These are phyloP conservation scores for Nigrospora osmanthi DNA, from an alignment of 2,329 filamentous ascomycete species.

Conservation along the genomic window DNA sequence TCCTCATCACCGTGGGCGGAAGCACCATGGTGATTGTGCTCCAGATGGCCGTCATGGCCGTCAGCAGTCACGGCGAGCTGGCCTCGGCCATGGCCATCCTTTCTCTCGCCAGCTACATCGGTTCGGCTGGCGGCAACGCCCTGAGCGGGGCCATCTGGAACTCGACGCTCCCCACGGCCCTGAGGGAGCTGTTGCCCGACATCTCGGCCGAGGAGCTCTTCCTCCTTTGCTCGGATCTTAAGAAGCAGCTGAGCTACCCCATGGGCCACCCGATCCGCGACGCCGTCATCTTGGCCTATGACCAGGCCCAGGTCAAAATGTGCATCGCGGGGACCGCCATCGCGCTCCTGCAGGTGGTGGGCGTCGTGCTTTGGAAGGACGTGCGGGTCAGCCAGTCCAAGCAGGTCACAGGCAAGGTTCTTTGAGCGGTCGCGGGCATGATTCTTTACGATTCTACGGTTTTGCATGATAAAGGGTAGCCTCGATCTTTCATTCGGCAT, in stretches of 20 bases:
- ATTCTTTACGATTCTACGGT: neutral
- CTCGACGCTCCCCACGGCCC: constrained; percentile 23
- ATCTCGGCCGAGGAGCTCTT: constrained; percentile 14
- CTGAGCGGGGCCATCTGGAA: constrained; percentile 37
- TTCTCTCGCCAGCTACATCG: constrained; percentile 25
- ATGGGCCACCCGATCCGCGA: constrained; percentile 21
- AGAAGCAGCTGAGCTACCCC: constrained; percentile 24
- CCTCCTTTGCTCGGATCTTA: constrained; percentile 21
- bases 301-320: constrained; percentile 26
- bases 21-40: constrained; percentile 49
- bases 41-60: constrained; percentile 53
- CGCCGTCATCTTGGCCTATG: constrained; percentile 25
- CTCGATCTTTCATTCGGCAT: too few relatives aligned
- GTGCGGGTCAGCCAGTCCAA: constrained; percentile 19
- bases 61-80: constrained; percentile 44
- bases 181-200: constrained; percentile 16
- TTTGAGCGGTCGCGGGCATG: constrained; percentile 9
- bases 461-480: neutral
- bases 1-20: constrained; percentile 47
- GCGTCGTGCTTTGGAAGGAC: constrained; percentile 23
- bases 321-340: constrained; percentile 22
- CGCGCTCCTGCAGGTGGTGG: constrained; percentile 19
- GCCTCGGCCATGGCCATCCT: constrained; percentile 39
- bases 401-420: constrained; percentile 24
- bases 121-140: constrained; percentile 31